Base-by-base conservation (phyloP, 306 rosid genomes). In the Corylus americana region DNA sequence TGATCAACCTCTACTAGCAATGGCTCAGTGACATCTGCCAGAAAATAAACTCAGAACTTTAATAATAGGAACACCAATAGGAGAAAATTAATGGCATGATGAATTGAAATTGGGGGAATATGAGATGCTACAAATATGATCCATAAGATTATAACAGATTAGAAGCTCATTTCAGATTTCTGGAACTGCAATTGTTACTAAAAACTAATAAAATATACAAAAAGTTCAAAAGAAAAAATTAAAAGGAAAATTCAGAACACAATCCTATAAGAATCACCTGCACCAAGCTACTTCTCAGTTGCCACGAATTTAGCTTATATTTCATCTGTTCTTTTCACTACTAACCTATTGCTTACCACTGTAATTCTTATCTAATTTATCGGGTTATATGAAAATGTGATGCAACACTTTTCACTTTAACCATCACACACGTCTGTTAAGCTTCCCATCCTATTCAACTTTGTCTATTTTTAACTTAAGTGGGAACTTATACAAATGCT, bases 1-100 rank as follows among this genome's bases (percentile, higher is more conserved):
- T 80, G 97, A 87, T 94, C 98, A 83, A 94, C 98, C 86, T 94
- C 97, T 31, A 92, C 77, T 87, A 90, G 58, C 92, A 94, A 84
- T 53, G 95, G 77, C 81, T 94, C 98, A 12, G 97, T 94, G 77
- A 94, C 93, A 86, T 94, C 98, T 94, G 70, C 66, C 87, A 42
- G 55, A 49, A 58, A 62, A 77, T 39, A 10, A 39, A 68, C 29
- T 9, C 29, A 44, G 29, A n/a, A 68, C 17, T 18, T 68, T 16
- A 39, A 68, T 17, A 42, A 39, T n/a, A 42, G 2, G 27, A 37
- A 39, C 72, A 68, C 50, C 49, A n/a, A 18, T 53, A 17, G 29
- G 51, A 63, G 10, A 63, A 8, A 59, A 59, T 59, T 9, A n/a
- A 59, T 58, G 66, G 66, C 66, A 25, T 25, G 17, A 59, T 8